Base-by-base conservation (phyloP, 352 stramenopile species). In the Phytophthora podocarpi region DNA sequence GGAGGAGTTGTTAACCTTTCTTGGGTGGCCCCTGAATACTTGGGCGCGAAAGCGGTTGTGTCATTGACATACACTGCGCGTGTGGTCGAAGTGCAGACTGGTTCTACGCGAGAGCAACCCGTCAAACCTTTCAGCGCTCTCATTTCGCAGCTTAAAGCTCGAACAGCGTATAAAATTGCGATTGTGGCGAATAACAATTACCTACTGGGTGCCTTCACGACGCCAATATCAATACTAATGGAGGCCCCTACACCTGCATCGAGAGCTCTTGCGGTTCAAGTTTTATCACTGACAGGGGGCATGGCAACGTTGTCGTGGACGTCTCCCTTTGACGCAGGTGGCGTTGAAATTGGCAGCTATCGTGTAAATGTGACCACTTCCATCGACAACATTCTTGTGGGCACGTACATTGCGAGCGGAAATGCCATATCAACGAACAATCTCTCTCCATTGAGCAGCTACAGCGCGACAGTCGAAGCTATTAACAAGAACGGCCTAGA, bases 231-330 rank as follows among this genome's bases (percentile, higher is more conserved):
- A 4, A 40, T 73, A n/a, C 34, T 32, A 27, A 78, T 77, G 20
- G 60, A 49, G 12, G 46, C 27, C 3, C 58, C 77, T 21, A 77
- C 77, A 3, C 32, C 54, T 1, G 71, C 80, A 3, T 80, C 73
- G 5, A 20, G 5, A 0, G 67, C 78, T 10, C 37, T 54, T 7
- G 46, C 50, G 31, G 28, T 72, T 7, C 35, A 72, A 27, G 24
- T 82, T 15, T 5, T 70, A 3, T 69, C 50, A 37, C 51, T 47
- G 20, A 82, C 77, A 3, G 80, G 80, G 30, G 80, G 80, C 1
- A 71, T 72, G 15, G 69, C 61, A 8, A 78, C 60, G n/a, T 30
- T 89, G 16, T 70, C 65, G 1, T 89, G 80, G 80, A 54, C 37
- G 5, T 21, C 63, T 32, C 75, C 80, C 2, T 60, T 79, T 18